phyloP scores from a whole-genome alignment of 2,329 filamentous ascomycete species.

The Ophiostoma triangulosporum region DNA sequence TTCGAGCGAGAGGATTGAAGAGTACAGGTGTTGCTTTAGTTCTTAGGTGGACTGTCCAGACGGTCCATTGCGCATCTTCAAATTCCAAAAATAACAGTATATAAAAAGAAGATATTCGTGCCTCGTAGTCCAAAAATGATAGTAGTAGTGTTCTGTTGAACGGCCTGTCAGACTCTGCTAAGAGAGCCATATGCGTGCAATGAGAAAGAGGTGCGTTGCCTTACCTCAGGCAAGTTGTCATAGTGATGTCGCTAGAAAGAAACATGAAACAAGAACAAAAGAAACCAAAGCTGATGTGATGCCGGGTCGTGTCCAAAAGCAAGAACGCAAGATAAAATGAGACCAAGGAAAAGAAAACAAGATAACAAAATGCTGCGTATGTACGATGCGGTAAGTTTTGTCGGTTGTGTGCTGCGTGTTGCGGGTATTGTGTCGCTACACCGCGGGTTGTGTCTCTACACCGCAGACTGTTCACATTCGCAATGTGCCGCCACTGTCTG shows the following conservation, averaged over 20 bases:
- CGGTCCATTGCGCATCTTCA: not conserved
- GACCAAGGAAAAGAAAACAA: not conserved
- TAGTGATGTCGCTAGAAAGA: not conserved
- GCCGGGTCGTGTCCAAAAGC: not conserved
- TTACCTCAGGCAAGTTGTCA: not conserved
- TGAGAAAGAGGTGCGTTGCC: too few relatives aligned
- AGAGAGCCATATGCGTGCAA: not conserved
- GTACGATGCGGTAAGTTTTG: not conserved
- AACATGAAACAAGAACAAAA: not conserved
- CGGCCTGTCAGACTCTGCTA: too few relatives aligned
- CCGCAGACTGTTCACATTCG: not conserved
- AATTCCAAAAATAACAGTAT: not conserved
- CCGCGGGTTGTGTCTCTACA: not conserved
- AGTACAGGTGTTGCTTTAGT: not conserved
- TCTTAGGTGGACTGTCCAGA: not conserved
- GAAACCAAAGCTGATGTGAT: not conserved
- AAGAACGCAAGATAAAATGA: not conserved
- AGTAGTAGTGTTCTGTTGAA: too few relatives aligned
- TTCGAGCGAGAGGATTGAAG: too few relatives aligned
- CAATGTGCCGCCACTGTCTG: constrained; percentile 9
- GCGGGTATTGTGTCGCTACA: not conserved
- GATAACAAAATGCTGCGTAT: not conserved
- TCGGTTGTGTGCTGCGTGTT: not conserved
- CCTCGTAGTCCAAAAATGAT: not conserved
- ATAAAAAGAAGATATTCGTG: not conserved